Base-by-base conservation (phyloP, 176 grass and related monocot genomes). In the Oryza glaberrima region DNA sequence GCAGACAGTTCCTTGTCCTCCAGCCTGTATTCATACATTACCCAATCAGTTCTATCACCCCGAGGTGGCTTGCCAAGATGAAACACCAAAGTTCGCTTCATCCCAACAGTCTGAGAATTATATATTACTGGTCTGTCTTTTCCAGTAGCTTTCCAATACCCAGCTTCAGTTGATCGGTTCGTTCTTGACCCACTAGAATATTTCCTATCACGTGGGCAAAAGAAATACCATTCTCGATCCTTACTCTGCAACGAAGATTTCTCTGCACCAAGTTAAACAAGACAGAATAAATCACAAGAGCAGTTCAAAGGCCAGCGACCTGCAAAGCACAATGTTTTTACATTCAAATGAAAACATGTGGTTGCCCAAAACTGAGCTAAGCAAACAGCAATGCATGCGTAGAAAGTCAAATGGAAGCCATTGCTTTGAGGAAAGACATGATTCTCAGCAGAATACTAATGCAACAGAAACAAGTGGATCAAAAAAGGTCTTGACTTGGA, bases 71-170 rank as follows among this genome's bases (percentile, higher is more conserved):
- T 98, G 67, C 93, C 96, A 84, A 71, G 16, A 74, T 98, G 96
- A 73, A 98, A 98, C 43, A 98, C 88, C 78, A 98, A 77, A 74
- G 91, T 95, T 79, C 90, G 95, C 83, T 93, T 98, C 89, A 90
- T 94, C 65, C 96, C 96, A 70, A 95, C 85, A 78, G 82, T 85
- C 70, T 44, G 89, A 11, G 85, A 85, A 61, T 94, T 91, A 78
- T 95, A 88, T 44, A 92, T 54, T 34, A 98, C 85, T 3, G 80
- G 45, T 52, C 87, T 88, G 65, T 98, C 96, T 81, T 88, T 98
- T 81, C 96, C 96, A 70, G 93, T 98, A 36, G 96, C 88, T 65
- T 98, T 98, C 96, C 93, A 98, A 48, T 90, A 98, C 36, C 96
- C 96, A 80, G 67, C 79, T 70, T 91, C 84, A 44, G 96, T 95